These are phyloP conservation scores for Apophysomyces elegans DNA, from an alignment of 371 early-diverging fungal genomes.

Conservation along the genomic window DNA sequence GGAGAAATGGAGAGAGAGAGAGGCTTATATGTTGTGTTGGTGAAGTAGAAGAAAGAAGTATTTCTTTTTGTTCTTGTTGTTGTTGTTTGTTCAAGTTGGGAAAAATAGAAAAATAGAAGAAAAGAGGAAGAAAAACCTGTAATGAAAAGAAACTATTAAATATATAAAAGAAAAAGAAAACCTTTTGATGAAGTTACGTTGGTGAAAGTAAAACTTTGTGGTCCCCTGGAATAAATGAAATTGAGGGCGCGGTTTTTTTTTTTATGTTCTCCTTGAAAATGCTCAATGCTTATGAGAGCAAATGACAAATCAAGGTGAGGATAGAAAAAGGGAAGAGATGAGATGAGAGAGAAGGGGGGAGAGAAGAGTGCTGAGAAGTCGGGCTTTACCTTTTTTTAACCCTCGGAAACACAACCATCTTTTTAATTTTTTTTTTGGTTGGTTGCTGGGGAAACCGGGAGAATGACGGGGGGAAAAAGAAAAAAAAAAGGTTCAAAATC, in stretches of 20 bases:
- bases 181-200: too few relatives aligned
- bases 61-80: too few relatives aligned
- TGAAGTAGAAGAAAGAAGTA: too few relatives aligned
- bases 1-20: not conserved
- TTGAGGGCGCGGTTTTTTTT: conserved; percentile 3
- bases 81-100: too few relatives aligned
- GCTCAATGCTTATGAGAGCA: conserved; percentile 8
- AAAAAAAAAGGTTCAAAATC: too few relatives aligned
- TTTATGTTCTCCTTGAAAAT: conserved; percentile 3
- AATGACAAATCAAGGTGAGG: conserved; percentile 10
- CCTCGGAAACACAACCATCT: conserved; percentile 6
- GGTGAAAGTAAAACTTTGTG: not conserved
- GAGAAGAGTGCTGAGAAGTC: not conserved
- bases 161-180: not conserved
- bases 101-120: not conserved
- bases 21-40: too few relatives aligned
- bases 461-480: too few relatives aligned
- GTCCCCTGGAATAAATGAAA: conserved; percentile 10
- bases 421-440: conserved; percentile 1
- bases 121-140: not conserved
- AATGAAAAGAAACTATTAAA: not conserved
- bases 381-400: not conserved
- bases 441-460: not conserved
- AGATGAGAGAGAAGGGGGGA: not conserved
- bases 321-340: not conserved